phyloP scores from a whole-genome alignment of 2,329 filamentous ascomycete genomes.

The Shiraia sp. region DNA sequence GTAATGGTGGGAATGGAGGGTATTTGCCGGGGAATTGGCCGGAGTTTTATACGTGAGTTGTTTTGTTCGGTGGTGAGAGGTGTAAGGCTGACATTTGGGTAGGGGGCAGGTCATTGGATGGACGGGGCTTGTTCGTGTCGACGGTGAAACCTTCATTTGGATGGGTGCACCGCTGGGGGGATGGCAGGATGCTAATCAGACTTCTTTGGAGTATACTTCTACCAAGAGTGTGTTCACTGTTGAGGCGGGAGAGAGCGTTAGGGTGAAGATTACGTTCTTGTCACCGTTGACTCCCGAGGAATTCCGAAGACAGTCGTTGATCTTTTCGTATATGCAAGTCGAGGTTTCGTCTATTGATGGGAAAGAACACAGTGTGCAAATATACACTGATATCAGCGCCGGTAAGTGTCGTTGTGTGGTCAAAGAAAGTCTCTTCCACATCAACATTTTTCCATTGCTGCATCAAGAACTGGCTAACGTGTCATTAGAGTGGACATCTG shows the following conservation, averaged over 20 bases:
- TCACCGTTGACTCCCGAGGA: conserved; percentile 72
- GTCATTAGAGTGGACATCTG: conserved; percentile 73
- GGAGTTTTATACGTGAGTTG: conserved; percentile 67
- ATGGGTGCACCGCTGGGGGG: conserved; percentile 54
- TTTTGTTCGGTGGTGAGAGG: conserved; percentile 25
- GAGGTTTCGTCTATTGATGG: conserved; percentile 67
- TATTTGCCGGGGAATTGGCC: conserved; percentile 72
- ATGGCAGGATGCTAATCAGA: conserved; percentile 59
- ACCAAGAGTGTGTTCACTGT: conserved; percentile 73
- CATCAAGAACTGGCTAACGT: too few relatives aligned
- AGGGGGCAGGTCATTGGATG: conserved; percentile 64
- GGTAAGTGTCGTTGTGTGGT: conserved; percentile 60
- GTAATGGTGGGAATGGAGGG: conserved; percentile 65
- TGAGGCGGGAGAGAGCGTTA: conserved; percentile 63
- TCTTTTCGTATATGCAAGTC: conserved; percentile 72
- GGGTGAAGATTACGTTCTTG: conserved; percentile 70
- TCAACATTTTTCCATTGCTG: too few relatives aligned
- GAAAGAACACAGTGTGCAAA: conserved; percentile 63
- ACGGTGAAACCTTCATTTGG: conserved; percentile 45
- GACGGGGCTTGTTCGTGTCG: conserved; percentile 71
- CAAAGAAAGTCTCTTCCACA: too few relatives aligned
- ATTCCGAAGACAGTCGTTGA: conserved; percentile 67
- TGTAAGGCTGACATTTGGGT: not conserved
- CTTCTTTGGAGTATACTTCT: conserved; percentile 69
- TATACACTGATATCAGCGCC: conserved; percentile 74